Evolutionary conservation across 306 rosid species (phyloP), one percentile per base, ranked within the genome.

Genomic region (Gastrolobium bilobum): DNA sequence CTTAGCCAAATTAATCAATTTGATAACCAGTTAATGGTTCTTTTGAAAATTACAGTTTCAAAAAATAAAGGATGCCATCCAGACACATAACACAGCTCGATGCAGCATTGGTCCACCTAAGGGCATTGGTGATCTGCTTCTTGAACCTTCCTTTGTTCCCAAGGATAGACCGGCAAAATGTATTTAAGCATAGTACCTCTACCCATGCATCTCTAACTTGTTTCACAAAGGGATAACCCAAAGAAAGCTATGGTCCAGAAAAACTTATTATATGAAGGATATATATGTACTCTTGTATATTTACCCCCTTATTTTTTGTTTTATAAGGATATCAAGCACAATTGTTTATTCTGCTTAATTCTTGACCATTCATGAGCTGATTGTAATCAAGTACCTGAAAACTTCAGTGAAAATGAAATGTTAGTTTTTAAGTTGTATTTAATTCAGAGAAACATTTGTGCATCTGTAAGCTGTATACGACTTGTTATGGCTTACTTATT

Each of bases 61-160:
- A 88, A 96, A 90, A 82, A 85, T 96, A 84, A 96, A 93, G 89
- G 99, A 96, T 54, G 98, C 99, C 56, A 89, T 96, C 51, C 48
- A 69, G 86, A 87, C 69, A 54, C 99, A 96, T 86, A 96, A 87
- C 89, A 96, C 99, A 15, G 98, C 89, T 75, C 90, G 99, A 48
- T 93, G 98, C 96, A 96, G 98, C 89, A 96, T 96, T 51, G 99
- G 99, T 71, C 96, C 97, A 33, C 91, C 97, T 0, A 83, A 43
- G 81, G 94, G 93, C 58, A 86, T 91, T 44, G 97, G 91, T 34
- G 95, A 93, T 84, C 78, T 95, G 73, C 44, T 48, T 71, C 46
- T 79, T 43, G 91, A 90, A 63, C 77, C 91, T 46, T 83, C 90
- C 81, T 26, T 80, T 13, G 88, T 70, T 83, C 70, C 93, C 3